These are phyloP conservation scores for Celoporthe dispersa DNA, from an alignment of 2,329 filamentous ascomycete species.

Conservation along the genomic window DNA sequence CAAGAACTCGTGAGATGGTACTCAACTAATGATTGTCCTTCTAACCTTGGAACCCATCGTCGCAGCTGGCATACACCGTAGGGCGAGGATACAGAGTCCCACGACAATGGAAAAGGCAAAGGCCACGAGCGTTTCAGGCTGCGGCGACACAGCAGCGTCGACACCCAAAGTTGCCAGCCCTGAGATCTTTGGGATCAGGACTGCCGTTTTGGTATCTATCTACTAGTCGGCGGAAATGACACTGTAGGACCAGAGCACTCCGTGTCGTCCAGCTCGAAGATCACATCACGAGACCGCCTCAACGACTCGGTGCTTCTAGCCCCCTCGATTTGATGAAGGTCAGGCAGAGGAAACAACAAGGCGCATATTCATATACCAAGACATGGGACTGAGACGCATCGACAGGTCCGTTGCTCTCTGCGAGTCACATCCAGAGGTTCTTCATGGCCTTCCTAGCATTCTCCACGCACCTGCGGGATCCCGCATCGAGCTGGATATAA, in stretches of 20 bases:
- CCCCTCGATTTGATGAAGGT: no score
- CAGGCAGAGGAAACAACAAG: background rate
- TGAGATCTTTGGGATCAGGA: background rate
- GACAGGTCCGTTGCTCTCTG: background rate
- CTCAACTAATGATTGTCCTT: background rate
- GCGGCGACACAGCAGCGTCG: background rate
- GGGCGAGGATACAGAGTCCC: background rate
- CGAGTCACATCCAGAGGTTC: background rate
- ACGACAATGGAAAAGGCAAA: background rate
- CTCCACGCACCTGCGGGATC: background rate
- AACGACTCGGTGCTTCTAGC: background rate
- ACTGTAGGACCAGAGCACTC: background rate
- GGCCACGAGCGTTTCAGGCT: background rate
- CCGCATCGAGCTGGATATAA: background rate
- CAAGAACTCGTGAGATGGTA: background rate
- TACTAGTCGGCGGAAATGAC: background rate
- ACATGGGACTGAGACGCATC: background rate
- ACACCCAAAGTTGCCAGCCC: background rate
- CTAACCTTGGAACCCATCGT: background rate
- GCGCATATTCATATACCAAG: background rate
- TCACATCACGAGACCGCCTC: background rate
- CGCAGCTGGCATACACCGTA: background rate
- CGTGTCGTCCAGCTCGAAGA: background rate
- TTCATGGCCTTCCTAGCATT: background rate
- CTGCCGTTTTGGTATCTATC: background rate